A percentile compares a stretch with the other conserved stretches of the same genome.
These are phyloP conservation scores for Pyrus hybrid DNA, from an alignment of 331 rosid species.

Conservation along the genomic window DNA sequence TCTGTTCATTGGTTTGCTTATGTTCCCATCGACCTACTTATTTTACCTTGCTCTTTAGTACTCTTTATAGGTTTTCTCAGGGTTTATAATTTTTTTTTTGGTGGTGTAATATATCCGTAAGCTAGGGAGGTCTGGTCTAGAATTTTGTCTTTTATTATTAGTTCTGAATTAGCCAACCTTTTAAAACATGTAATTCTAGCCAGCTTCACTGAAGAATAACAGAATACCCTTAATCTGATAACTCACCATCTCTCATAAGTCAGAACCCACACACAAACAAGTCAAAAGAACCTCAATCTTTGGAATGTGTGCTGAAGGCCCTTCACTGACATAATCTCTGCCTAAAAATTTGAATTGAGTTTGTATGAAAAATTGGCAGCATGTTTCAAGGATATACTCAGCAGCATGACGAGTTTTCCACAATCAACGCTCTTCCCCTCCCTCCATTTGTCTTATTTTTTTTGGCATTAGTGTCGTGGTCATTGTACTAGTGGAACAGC, in stretches of 20 bases:
- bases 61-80: not conserved
- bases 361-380: not conserved
- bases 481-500: not conserved
- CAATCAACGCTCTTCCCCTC: not conserved
- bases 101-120: not conserved
- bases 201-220: not conserved
- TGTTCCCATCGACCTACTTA: not conserved
- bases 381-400: not conserved
- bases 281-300: not conserved
- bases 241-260: not conserved
- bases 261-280: not conserved
- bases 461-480: not conserved
- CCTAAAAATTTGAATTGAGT: not conserved
- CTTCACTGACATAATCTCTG: not conserved
- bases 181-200: not conserved
- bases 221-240: not conserved
- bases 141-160: not conserved
- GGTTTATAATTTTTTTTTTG: not conserved
- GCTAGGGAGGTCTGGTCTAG: not conserved
- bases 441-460: not conserved
- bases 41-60: not conserved
- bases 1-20: constrained; percentile 3
- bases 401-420: not conserved
- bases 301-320: not conserved
- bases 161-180: not conserved